phyloP scores from a whole-genome alignment of 768 basidiomycete species.

The Amanita phalloides region DNA sequence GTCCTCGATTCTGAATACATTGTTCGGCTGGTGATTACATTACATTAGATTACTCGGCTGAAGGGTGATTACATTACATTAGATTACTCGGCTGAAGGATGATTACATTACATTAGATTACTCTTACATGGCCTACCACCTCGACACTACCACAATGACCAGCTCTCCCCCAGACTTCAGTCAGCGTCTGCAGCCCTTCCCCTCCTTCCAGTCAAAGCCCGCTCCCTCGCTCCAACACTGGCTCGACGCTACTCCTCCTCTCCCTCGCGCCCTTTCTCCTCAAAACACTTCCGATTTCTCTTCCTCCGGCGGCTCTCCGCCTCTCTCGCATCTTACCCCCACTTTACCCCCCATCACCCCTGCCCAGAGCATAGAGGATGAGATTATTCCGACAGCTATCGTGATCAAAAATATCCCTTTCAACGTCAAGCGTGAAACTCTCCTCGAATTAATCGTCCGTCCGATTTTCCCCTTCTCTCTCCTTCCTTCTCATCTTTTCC shows the following conservation, averaged over 20 bases:
- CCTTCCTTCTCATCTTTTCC: conserved; percentile 9
- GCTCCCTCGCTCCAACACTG: conserved; percentile 52
- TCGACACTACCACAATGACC: conserved; percentile 50
- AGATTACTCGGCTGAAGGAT: too few relatives aligned
- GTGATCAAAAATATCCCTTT: conserved; percentile 99
- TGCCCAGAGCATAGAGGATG: conserved; percentile 57
- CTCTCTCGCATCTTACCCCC: conserved; percentile 37
- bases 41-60: too few relatives aligned
- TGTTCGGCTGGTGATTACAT: too few relatives aligned
- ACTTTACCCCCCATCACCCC: conserved; percentile 40
- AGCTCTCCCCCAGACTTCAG: conserved; percentile 74
- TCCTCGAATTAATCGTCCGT: conserved; percentile 92
- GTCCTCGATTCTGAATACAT: too few relatives aligned
- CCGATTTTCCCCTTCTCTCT: conserved; percentile 7
- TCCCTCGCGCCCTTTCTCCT: conserved; percentile 74
- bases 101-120: too few relatives aligned
- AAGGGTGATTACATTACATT: too few relatives aligned
- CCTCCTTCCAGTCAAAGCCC: conserved; percentile 12
- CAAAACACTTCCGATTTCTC: conserved; percentile 86
- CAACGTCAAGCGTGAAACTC: conserved; percentile 92
- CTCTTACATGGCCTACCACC: neutral
- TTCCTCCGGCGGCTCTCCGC: conserved; percentile 77
- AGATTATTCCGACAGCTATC: conserved; percentile 97
- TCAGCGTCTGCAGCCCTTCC: conserved; percentile 56
- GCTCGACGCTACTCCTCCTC: conserved; percentile 64